phyloP scores from a whole-genome alignment of 441 rosid genomes.

The Hura crepitans region DNA sequence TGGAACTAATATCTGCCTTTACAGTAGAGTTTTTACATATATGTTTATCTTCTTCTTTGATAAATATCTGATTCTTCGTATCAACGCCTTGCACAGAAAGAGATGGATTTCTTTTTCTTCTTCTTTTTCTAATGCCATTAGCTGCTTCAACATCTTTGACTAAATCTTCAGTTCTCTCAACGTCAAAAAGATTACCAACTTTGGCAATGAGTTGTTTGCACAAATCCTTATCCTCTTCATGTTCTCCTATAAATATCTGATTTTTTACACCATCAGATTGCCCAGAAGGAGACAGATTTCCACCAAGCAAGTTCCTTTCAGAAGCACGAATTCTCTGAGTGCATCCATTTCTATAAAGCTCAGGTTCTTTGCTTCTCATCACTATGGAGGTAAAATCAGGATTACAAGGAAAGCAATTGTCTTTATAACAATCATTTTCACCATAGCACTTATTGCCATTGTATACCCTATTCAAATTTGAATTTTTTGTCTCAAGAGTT shows the following conservation, averaged over 20 bases:
- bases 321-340: conserved; percentile 60
- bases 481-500: conserved; percentile 35
- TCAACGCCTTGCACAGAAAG: conserved; percentile 33
- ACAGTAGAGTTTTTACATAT: conserved; percentile 13
- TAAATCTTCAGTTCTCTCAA: conserved; percentile 17
- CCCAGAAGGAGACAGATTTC: conserved; percentile 37
- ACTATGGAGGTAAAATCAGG: conserved; percentile 64
- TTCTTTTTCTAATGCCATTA: conserved; percentile 3
- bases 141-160: conserved; percentile 15
- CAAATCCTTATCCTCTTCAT: conserved; percentile 21
- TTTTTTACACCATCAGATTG: conserved; percentile 34
- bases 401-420: conserved; percentile 41
- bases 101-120: conserved; percentile 27
- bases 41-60: conserved; percentile 25
- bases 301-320: conserved; percentile 42
- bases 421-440: conserved; percentile 34
- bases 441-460: conserved; percentile 33
- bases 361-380: conserved; percentile 65
- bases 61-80: conserved; percentile 25
- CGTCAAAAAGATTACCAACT: conserved; percentile 21
- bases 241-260: conserved; percentile 23
- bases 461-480: conserved; percentile 29
- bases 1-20: conserved; percentile 17
- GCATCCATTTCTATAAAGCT: conserved; percentile 50
- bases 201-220: conserved; percentile 16